Percentiles rank a stretch among this genome's conserved stretches.
Evolutionary conservation across 139 green algal genomes (phyloP).

Genomic region (Spirogloea muscicola): DNA sequence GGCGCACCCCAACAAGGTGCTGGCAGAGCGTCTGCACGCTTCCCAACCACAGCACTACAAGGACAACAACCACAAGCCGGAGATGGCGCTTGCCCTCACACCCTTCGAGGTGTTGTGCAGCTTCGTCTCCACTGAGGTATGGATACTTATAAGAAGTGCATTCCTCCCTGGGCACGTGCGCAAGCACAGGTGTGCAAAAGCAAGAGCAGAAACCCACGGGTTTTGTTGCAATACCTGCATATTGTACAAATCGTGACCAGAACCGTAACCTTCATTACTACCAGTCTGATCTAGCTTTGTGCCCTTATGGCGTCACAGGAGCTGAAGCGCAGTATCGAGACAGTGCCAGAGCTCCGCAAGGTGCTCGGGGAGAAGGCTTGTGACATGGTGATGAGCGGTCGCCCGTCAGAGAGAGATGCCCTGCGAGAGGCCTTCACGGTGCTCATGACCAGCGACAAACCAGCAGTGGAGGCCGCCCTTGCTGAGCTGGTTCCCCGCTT

Average conservation of each 20-base stretch:
- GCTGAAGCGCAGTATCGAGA: constrained; percentile 23
- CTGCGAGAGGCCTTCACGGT: constrained; percentile 63
- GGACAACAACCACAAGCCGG: constrained; percentile 97
- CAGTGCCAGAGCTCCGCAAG: constrained; percentile 38
- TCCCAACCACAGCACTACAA: constrained; percentile 84
- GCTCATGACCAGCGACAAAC: constrained; percentile 73
- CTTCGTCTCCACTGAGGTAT: constrained; percentile 61
- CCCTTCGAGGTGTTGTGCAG: constrained; percentile 89
- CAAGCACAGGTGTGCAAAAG: too few species aligned
- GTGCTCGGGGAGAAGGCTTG: constrained; percentile 4
- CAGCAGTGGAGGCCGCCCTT: constrained; percentile 41
- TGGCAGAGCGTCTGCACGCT: constrained; percentile 82
- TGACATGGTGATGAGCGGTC: background rate
- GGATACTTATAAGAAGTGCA: background rate
- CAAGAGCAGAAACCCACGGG: too few species aligned
- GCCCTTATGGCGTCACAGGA: too few species aligned
- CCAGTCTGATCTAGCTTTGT: too few species aligned
- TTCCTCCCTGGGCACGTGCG: too few species aligned
- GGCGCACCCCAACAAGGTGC: constrained; percentile 92
- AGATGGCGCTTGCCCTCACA: constrained; percentile 92
- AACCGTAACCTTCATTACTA: too few species aligned
- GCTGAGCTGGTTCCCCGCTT: constrained; percentile 3
- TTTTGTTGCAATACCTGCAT: too few species aligned
- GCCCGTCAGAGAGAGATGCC: constrained; percentile 16
- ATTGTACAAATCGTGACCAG: too few species aligned